Percentiles rank a stretch among this genome's conserved stretches.
Conservation (phyloP, 108 stramenopile species). For the Parietichytrium sp. region DNA sequence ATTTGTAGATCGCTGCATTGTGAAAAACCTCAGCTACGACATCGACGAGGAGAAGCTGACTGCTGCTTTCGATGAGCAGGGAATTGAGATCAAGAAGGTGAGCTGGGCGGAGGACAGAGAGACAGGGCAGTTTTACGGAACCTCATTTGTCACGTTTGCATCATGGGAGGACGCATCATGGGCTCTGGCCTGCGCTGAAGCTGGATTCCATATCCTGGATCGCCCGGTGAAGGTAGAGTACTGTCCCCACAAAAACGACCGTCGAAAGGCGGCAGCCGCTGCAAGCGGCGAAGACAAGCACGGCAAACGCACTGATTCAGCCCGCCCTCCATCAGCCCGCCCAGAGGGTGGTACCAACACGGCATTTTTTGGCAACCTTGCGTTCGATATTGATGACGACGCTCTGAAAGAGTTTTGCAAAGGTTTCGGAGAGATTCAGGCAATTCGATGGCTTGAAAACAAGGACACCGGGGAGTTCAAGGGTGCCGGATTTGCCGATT, state of each 20-base stretch:
- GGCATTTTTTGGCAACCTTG: slow-evolving; percentile 85
- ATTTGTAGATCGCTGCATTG: slow-evolving; percentile 47
- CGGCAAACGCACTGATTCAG: background rate
- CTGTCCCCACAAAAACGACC: slow-evolving; percentile 71
- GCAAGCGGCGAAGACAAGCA: slow-evolving; percentile 64
- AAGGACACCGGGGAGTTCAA: slow-evolving; percentile 88
- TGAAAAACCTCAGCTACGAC: slow-evolving; percentile 47
- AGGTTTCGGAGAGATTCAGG: slow-evolving; percentile 72
- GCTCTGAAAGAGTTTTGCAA: slow-evolving; percentile 82
- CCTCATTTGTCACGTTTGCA: slow-evolving; percentile 51
- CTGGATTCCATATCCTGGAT: slow-evolving; percentile 76
- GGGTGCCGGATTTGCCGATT: slow-evolving; percentile 64
- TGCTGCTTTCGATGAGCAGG: background rate
- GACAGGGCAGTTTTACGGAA: slow-evolving; percentile 57
- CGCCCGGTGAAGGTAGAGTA: slow-evolving; percentile 88
- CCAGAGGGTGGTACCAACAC: slow-evolving; percentile 54
- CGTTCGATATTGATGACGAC: slow-evolving; percentile 86
- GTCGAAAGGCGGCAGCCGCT: slow-evolving; percentile 62
- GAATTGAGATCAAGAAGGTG: slow-evolving; percentile 33
- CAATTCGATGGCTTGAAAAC: slow-evolving; percentile 86
- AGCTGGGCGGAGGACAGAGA: slow-evolving; percentile 60
- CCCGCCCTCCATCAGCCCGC: background rate
- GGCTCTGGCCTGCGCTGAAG: slow-evolving; percentile 52
- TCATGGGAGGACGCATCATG: slow-evolving; percentile 46
- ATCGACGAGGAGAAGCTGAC: slow-evolving; percentile 44